A percentile compares a stretch with the other conserved stretches of the same genome.
These are phyloP conservation scores for Leccinum broughii DNA, from an alignment of 768 basidiomycete species.

Conservation along the genomic window DNA sequence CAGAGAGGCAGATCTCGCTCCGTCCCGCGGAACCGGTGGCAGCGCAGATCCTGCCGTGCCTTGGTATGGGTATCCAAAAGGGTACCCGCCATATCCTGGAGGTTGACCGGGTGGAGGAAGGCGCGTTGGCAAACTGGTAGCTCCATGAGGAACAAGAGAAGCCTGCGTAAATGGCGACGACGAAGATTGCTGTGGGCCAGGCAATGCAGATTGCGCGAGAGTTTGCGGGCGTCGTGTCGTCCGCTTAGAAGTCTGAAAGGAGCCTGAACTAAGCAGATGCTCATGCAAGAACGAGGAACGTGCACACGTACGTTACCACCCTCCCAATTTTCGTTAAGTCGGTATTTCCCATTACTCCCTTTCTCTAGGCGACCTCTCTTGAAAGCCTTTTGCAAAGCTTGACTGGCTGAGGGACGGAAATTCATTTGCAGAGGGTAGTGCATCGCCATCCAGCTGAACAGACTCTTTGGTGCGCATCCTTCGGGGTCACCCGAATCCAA, in stretches of 20 bases:
- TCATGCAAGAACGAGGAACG: not conserved
- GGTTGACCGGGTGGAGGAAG: slow-evolving; percentile 33
- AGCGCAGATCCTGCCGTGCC: slow-evolving; percentile 15
- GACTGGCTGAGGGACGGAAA: slow-evolving; percentile 86
- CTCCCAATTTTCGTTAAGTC: slow-evolving; percentile 75
- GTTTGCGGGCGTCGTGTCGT: slow-evolving; percentile 80
- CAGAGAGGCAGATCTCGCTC: slow-evolving; percentile 7
- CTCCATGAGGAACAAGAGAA: slow-evolving; percentile 40
- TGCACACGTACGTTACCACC: slow-evolving; percentile 67
- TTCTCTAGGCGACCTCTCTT: slow-evolving; percentile 82
- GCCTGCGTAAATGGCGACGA: slow-evolving; percentile 62
- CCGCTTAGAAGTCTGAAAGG: slow-evolving; percentile 65
- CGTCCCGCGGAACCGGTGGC: slow-evolving; percentile 1
- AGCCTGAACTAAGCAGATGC: slow-evolving; percentile 9
- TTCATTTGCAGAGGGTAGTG: slow-evolving; percentile 85
- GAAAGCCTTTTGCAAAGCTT: slow-evolving; percentile 85
- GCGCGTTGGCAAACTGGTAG: slow-evolving; percentile 37
- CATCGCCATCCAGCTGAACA: slow-evolving; percentile 83
- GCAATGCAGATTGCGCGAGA: slow-evolving; percentile 30
- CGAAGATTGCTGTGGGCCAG: slow-evolving; percentile 28
- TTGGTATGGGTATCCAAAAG: slow-evolving; percentile 40
- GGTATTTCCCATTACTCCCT: slow-evolving; percentile 68
- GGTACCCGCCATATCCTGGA: slow-evolving; percentile 39
- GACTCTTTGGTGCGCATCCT: slow-evolving; percentile 77
- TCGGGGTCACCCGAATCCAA: slow-evolving; percentile 65